These are phyloP conservation scores for Lichtheimia corymbifera DNA, from an alignment of 371 early-diverging fungal genomes.

Conservation along the genomic window DNA sequence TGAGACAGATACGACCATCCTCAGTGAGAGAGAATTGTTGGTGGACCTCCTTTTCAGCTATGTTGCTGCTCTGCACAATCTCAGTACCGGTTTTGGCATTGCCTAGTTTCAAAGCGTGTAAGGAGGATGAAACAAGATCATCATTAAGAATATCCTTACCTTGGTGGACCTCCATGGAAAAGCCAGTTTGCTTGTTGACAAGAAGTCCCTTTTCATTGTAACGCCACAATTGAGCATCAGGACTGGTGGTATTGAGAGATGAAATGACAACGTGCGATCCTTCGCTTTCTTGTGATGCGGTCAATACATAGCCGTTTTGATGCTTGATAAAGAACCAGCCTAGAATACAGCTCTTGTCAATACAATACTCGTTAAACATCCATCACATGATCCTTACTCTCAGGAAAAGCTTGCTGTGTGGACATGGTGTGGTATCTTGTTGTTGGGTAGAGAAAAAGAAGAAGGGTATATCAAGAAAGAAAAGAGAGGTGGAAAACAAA, in stretches of 20 bases:
- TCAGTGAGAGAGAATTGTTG: conserved; percentile 20
- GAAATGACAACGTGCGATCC: conserved; percentile 40
- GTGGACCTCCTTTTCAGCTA: neutral
- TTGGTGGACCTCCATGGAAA: conserved; percentile 57
- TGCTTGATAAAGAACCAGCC: conserved; percentile 68
- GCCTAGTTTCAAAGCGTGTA: conserved; percentile 17
- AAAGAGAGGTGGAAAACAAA: too few species aligned
- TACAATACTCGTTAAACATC: neutral
- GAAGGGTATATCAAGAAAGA: too few species aligned
- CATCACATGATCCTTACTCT: conserved; percentile 6
- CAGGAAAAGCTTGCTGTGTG: conserved; percentile 13
- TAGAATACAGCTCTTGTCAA: conserved; percentile 39
- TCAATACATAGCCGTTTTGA: conserved; percentile 52
- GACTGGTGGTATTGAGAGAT: conserved; percentile 35
- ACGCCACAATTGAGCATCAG: conserved; percentile 56
- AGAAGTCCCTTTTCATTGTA: conserved; percentile 53
- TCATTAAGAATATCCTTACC: conserved; percentile 28
- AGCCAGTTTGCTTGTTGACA: conserved; percentile 57
- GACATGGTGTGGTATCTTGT: neutral
- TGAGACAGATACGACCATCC: conserved; percentile 28
- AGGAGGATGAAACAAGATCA: too few species aligned
- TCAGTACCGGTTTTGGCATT: conserved; percentile 45
- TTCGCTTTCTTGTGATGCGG: conserved; percentile 37
- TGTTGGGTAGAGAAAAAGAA: too few species aligned
- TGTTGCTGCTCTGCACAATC: conserved; percentile 33